A percentile compares a stretch with the other conserved stretches of the same genome.
Evolutionary conservation across 257 asterid species (phyloP).

Genomic region (Rehmannia glutinosa): DNA sequence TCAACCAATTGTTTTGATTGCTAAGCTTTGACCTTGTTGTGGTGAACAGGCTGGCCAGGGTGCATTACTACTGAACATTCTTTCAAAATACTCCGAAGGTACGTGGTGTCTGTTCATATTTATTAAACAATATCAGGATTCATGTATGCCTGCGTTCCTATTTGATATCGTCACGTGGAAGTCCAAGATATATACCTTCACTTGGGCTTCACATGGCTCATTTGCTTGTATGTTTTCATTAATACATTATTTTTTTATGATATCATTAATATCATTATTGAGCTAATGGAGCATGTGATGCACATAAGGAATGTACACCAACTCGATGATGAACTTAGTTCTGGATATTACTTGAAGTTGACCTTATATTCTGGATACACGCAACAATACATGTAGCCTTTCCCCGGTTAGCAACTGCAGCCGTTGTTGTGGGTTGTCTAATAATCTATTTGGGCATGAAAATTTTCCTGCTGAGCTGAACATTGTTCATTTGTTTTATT

Average conservation of each 20-base stretch:
- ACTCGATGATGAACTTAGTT: neutral
- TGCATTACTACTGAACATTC: slow-evolving; percentile 82
- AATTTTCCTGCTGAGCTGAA: neutral
- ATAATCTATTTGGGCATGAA: neutral
- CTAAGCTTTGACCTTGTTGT: slow-evolving; percentile 13
- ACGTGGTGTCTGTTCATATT: neutral
- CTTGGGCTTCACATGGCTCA: neutral
- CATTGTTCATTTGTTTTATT: too few relatives aligned
- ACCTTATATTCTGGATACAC: neutral
- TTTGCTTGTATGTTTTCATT: neutral
- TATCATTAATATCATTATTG: neutral
- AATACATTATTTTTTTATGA: too few relatives aligned
- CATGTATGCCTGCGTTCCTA: neutral
- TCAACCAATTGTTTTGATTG: neutral
- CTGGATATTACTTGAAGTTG: neutral
- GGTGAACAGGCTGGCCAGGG: slow-evolving; percentile 91
- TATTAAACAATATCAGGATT: neutral
- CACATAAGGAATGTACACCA: too few relatives aligned
- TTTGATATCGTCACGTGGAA: slow-evolving; percentile 1
- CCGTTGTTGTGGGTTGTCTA: neutral
- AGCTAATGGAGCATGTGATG: too few relatives aligned
- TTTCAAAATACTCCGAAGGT: slow-evolving; percentile 94
- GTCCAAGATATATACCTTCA: neutral
- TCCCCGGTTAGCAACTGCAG: slow-evolving; percentile 3
- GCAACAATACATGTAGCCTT: neutral